Evolutionary conservation across 768 basidiomycete species (phyloP).

Genomic region (Naematelia aurantialba): DNA sequence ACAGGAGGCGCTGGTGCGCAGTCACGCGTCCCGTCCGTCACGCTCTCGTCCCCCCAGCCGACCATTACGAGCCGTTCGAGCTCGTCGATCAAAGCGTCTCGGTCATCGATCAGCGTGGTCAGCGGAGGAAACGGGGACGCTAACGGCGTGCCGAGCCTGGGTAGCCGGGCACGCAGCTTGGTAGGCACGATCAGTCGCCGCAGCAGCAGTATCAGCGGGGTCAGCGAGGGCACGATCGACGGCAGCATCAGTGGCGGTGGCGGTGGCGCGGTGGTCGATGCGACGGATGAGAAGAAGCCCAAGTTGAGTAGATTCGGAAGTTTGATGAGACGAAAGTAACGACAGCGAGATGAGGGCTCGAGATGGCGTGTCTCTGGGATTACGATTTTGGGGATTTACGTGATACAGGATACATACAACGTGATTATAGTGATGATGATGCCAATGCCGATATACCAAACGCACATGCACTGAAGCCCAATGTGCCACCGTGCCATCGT

Average conservation of each 20-base stretch:
- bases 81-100: neutral
- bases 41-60: neutral
- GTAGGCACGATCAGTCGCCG: slow-evolving; percentile 15
- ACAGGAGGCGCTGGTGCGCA: no score
- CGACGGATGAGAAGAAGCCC: slow-evolving; percentile 13
- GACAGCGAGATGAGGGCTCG: neutral
- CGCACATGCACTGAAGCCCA: no score
- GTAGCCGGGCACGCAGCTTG: slow-evolving; percentile 10
- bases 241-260: slow-evolving; percentile 4
- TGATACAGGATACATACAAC: slow-evolving; percentile 4
- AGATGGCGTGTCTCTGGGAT: no score
- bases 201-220: neutral
- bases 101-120: neutral
- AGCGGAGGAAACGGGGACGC: neutral
- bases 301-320: slow-evolving; percentile 33
- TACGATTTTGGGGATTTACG: neutral
- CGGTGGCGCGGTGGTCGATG: slow-evolving; percentile 4
- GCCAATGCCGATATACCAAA: neutral
- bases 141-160: neutral
- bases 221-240: slow-evolving; percentile 8
- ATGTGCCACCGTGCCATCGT: no score
- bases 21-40: neutral
- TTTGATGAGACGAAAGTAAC: slow-evolving; percentile 22
- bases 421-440: neutral
- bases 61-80: neutral